Evolutionary conservation across 2,329 filamentous ascomycete species (phyloP).

Genomic region (Trichoderma sp.): DNA sequence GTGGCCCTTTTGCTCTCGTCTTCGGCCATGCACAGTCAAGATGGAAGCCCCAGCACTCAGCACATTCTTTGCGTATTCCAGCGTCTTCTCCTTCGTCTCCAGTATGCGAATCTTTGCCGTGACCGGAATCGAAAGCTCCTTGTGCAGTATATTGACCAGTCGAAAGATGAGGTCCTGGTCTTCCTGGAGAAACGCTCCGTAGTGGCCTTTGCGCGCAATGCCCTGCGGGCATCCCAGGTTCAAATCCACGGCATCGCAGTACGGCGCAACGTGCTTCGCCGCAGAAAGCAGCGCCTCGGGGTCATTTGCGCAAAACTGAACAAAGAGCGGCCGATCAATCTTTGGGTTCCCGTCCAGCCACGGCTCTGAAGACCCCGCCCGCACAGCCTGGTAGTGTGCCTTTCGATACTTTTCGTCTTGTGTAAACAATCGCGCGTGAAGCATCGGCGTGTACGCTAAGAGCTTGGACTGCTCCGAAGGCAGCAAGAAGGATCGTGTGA

Average conservation of each 20-base stretch:
- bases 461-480: constrained; percentile 63
- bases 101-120: constrained; percentile 94
- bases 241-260: constrained; percentile 93
- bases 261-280: constrained; percentile 75
- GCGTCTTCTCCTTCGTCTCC: constrained; percentile 80
- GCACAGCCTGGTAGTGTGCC: constrained; percentile 75
- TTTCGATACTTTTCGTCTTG: constrained; percentile 76
- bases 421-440: constrained; percentile 86
- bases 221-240: constrained; percentile 97
- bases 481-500: constrained; percentile 88
- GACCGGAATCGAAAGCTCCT: constrained; percentile 76
- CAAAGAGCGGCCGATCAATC: constrained; percentile 85
- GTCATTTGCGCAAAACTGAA: constrained; percentile 94
- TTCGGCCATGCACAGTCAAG: constrained; percentile 86
- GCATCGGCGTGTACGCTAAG: constrained; percentile 93
- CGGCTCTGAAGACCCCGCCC: constrained; percentile 38
- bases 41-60: constrained; percentile 87
- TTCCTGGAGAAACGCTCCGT: constrained; percentile 93
- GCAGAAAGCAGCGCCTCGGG: constrained; percentile 77
- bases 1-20: constrained; percentile 92
- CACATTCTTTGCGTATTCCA: constrained; percentile 87
- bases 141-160: constrained; percentile 83
- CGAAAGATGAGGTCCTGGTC: constrained; percentile 79
- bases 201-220: constrained; percentile 86
- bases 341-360: constrained; percentile 85